Base-by-base conservation (phyloP, 2,329 filamentous ascomycete genomes). In the Metarhizium brunneum region DNA sequence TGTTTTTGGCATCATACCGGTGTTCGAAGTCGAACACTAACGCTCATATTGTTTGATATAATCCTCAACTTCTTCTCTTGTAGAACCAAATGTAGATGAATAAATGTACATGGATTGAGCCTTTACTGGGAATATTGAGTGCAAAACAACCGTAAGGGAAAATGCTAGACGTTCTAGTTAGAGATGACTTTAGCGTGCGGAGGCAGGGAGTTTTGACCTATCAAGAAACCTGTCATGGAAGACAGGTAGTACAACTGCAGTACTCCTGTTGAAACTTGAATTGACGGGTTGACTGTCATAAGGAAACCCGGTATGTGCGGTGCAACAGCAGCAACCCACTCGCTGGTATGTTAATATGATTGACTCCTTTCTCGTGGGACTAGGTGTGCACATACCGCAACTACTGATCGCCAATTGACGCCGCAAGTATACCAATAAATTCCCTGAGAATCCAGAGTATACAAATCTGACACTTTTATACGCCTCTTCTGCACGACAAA, bases 391-490 rank as follows among this genome's bases (percentile, higher is more conserved):
- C 53, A 6, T 55, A 86, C 82, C 0, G 83, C 77, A 4, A 77
- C 66, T 2, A 81, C 68, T 0, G 82, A 83, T 25, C 81, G 75
- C 80, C 80, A 85, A 59, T 86, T 86, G 47, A 75, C 71, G 3
- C 81, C 79, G 10, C 62, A 66, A 18, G 47, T 43, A 14, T 61
- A 55, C 47, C 36, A 55, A 29, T 55, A 55, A 14, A 55, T 55
- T 4, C 47, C 50, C 2, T 20, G 30, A 10, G 42, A 6, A 16
- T 48, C 47, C 62, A 42, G 45, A 3, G 18, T 54, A n/a, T 57
- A 57, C 35, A 57, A 42, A 25, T 57, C 63, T 2, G 68, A 64
- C 48, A 71, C 50, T 73, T 82, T 50, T 74, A 75, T 2, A 71
- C 74, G 66, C 77, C 76, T 62, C 79, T 78, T 63, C 70, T 77